These are phyloP conservation scores for Hydnum rufescens DNA, from an alignment of 768 basidiomycete species.

Conservation along the genomic window DNA sequence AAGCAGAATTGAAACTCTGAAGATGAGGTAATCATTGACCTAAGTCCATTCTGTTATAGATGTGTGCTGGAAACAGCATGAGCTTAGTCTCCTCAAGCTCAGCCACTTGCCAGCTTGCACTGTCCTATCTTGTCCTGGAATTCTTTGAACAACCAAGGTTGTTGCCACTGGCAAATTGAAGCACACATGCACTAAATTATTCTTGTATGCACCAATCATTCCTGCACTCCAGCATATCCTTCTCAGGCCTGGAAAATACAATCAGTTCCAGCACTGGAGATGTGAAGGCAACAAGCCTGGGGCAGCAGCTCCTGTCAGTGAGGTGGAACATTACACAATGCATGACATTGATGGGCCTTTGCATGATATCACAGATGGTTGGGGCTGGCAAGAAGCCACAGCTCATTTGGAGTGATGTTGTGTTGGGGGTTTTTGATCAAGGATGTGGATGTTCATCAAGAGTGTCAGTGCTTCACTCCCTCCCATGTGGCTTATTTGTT, in stretches of 20 bases:
- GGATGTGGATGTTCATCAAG: constrained; percentile 11
- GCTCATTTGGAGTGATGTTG: constrained; percentile 9
- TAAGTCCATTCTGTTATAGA: no score
- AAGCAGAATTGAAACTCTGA: no score
- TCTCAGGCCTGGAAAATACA: constrained; percentile 13
- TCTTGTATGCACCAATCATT: constrained; percentile 13
- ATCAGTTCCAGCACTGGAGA: constrained; percentile 16
- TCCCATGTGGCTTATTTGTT: constrained; percentile 12
- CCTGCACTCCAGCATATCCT: constrained; percentile 11
- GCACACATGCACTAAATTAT: constrained; percentile 12
- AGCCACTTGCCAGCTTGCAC: constrained; percentile 1
- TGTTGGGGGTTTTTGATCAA: constrained; percentile 12
- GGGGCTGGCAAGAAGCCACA: constrained; percentile 16
- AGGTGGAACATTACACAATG: constrained; percentile 8
- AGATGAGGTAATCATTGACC: no score
- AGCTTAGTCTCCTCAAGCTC: no score
- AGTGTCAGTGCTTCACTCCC: constrained; percentile 13
- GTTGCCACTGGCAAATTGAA: constrained; percentile 2
- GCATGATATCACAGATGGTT: constrained; percentile 15
- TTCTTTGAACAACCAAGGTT: constrained; percentile 10
- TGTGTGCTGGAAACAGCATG: no score
- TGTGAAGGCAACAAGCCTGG: constrained; percentile 10
- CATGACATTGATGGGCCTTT: constrained; percentile 8
- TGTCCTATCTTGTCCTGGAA: constrained; percentile 8
- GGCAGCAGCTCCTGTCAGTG: constrained; percentile 5